phyloP scores from a whole-genome alignment of 345 rosid species.

The Acer campestre region DNA sequence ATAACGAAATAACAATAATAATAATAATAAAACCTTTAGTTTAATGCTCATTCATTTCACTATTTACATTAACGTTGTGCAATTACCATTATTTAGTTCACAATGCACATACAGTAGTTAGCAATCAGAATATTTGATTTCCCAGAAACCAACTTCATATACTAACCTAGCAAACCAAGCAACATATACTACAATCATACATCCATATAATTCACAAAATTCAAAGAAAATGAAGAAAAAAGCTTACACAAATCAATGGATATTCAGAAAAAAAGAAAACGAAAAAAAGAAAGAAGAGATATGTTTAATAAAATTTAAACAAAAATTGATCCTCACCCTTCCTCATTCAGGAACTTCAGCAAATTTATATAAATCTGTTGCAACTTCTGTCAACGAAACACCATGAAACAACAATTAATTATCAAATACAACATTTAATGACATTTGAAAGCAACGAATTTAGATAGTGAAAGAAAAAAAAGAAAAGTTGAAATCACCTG shows the following conservation, averaged over 20 bases:
- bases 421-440: too few relatives aligned
- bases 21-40: neutral
- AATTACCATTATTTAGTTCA: slow-evolving; percentile 27
- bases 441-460: too few relatives aligned
- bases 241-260: too few relatives aligned
- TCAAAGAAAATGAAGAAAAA: too few relatives aligned
- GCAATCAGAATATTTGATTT: neutral
- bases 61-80: slow-evolving; percentile 26
- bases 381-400: slow-evolving; percentile 57
- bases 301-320: neutral
- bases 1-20: neutral
- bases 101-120: slow-evolving; percentile 8
- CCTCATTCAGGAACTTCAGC: slow-evolving; percentile 54
- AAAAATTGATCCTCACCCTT: slow-evolving; percentile 23
- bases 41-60: slow-evolving; percentile 20
- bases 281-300: neutral
- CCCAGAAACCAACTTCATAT: slow-evolving; percentile 1
- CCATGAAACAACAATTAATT: too few relatives aligned
- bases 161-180: slow-evolving; percentile 19
- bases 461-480: too few relatives aligned
- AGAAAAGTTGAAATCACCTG: too few relatives aligned
- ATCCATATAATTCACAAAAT: neutral
- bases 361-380: slow-evolving; percentile 55
- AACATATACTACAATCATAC: neutral
- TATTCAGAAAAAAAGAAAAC: too few relatives aligned